Percentiles rank a stretch among this genome's conserved stretches.
Evolutionary conservation across 257 asterid species (phyloP).

Genomic region (Solanum sitiens): DNA sequence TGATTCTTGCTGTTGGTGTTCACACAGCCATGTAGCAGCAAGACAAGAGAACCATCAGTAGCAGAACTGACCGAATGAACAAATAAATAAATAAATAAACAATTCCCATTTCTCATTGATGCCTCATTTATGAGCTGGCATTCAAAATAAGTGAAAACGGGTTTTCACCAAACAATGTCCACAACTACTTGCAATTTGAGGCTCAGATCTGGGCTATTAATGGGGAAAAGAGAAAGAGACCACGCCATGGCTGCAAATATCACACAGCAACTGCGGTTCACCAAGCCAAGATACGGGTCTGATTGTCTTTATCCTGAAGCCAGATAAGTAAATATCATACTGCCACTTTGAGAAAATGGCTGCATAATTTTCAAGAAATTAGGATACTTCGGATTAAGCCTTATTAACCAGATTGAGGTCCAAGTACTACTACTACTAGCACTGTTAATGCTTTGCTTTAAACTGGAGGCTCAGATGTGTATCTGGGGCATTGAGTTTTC

Average conservation of each 20-base stretch:
- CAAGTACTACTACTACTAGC: not conserved
- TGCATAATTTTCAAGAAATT: not conserved
- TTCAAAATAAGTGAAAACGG: not conserved
- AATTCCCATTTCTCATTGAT: not conserved
- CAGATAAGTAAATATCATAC: not conserved
- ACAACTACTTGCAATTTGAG: not conserved
- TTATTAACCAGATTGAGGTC: not conserved
- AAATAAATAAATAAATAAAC: not conserved
- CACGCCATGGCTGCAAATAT: slow-evolving; percentile 22
- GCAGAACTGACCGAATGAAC: not conserved
- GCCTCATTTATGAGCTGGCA: not conserved
- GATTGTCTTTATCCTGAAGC: not conserved
- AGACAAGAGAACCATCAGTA: not conserved
- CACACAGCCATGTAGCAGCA: not conserved
- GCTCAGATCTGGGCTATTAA: slow-evolving; percentile 11
- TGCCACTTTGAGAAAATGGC: not conserved
- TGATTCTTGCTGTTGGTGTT: not conserved
- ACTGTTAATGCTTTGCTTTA: not conserved
- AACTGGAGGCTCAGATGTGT: slow-evolving; percentile 1
- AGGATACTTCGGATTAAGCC: not conserved
- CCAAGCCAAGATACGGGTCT: slow-evolving; percentile 19
- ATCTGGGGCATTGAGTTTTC: not conserved
- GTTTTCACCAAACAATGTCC: not conserved
- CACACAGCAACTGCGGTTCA: not conserved
- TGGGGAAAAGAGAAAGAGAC: not conserved